Conservation (phyloP, 805 yeast genomes). For the Torulaspora indica region DNA sequence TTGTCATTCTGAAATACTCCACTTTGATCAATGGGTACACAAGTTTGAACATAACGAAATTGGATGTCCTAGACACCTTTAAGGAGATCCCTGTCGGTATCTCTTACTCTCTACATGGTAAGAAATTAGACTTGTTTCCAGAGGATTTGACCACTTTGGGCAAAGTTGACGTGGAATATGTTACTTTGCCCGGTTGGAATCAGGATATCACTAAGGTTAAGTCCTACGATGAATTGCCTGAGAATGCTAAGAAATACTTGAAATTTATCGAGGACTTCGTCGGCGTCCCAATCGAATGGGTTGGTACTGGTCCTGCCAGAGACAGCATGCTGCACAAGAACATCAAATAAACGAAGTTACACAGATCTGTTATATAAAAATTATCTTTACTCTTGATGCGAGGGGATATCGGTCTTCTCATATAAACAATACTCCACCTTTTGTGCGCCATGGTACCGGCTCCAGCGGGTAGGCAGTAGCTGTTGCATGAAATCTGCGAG, state of each 20-base stretch:
- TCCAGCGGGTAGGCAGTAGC: slow-evolving; percentile 16
- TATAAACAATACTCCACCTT: slow-evolving; percentile 51
- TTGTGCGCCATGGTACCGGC: slow-evolving; percentile 35
- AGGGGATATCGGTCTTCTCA: slow-evolving; percentile 19
- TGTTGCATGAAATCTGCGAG: slow-evolving; percentile 27
- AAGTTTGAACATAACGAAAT: slow-evolving; percentile 85
- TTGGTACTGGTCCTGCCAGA: slow-evolving; percentile 98
- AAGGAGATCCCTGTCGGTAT: slow-evolving; percentile 85
- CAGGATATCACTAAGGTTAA: slow-evolving; percentile 69
- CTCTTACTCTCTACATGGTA: slow-evolving; percentile 74
- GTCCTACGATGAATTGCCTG: slow-evolving; percentile 75
- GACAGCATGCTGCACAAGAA: slow-evolving; percentile 77
- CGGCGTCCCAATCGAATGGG: slow-evolving; percentile 87
- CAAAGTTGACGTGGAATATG: slow-evolving; percentile 88
- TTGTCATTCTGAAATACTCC: slow-evolving; percentile 90
- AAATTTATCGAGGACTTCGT: slow-evolving; percentile 80
- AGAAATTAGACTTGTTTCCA: slow-evolving; percentile 76
- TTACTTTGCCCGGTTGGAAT: slow-evolving; percentile 93
- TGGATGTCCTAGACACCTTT: slow-evolving; percentile 89
- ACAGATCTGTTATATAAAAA: not conserved
- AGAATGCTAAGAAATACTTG: slow-evolving; percentile 79
- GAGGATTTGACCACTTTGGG: slow-evolving; percentile 81
- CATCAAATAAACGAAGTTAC: slow-evolving; percentile 8
- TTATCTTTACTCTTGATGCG: not conserved
- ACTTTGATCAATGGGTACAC: slow-evolving; percentile 93